Percentiles rank a stretch among this genome's conserved stretches.
These are phyloP conservation scores for Pseudohalonectria lignicola DNA, from an alignment of 2,329 filamentous ascomycete species.

Conservation along the genomic window DNA sequence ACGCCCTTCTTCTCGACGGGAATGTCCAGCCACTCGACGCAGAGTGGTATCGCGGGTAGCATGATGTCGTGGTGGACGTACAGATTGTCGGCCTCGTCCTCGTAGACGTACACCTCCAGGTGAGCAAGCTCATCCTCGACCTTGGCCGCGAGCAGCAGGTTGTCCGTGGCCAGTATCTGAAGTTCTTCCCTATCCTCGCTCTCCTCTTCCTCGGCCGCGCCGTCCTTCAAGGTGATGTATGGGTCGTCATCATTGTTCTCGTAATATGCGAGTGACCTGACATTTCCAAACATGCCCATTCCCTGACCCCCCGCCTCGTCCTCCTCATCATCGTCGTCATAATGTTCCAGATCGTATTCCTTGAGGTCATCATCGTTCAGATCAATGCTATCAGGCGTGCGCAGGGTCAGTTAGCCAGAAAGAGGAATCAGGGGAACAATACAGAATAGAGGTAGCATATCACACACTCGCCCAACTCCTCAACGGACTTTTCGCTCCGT, in stretches of 20 bases:
- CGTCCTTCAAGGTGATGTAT: conserved; percentile 80
- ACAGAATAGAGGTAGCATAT: too few species aligned
- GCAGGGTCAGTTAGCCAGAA: too few species aligned
- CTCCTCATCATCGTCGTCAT: conserved; percentile 70
- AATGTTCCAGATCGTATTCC: conserved; percentile 93
- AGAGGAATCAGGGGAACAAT: too few species aligned
- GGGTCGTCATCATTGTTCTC: conserved; percentile 90
- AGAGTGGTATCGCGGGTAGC: conserved; percentile 91
- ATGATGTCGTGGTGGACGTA: conserved; percentile 99
- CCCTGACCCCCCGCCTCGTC: conserved; percentile 51
- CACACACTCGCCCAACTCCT: too few species aligned
- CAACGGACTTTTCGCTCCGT: too few species aligned
- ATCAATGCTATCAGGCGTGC: conserved; percentile 31
- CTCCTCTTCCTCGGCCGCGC: conserved; percentile 55
- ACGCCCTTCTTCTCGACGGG: conserved; percentile 63
- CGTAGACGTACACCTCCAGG: conserved; percentile 94
- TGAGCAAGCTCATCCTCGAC: conserved; percentile 96
- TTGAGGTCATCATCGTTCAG: conserved; percentile 78
- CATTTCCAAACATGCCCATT: conserved; percentile 90
- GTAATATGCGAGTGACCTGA: conserved; percentile 89
- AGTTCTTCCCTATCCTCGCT: conserved; percentile 89
- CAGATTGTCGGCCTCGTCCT: conserved; percentile 88
- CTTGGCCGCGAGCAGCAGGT: conserved; percentile 82
- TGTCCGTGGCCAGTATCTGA: conserved; percentile 86
- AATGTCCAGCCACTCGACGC: conserved; percentile 90